Evolutionary conservation across 2,329 filamentous ascomycete species (phyloP), one percentile per base, ranked within the genome.

Genomic region (Colletotrichum noveboracense): DNA sequence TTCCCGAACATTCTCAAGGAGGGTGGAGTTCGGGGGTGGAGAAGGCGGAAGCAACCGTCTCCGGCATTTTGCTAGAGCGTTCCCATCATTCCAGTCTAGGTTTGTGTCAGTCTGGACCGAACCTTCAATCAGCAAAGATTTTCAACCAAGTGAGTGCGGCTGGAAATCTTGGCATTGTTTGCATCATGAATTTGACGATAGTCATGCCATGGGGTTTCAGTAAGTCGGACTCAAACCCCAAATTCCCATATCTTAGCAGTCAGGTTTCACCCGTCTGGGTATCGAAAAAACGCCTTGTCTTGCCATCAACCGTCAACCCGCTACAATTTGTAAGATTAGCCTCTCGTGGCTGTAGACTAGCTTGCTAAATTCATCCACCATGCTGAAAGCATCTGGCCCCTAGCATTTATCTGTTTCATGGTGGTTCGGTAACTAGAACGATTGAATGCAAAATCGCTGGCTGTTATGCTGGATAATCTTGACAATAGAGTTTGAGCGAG

Each of bases 301-400:
- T 21, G 9, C 43, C 10, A 48, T 21, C n/a, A n/a, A 3, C 2
- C 18, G 43, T 3, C 8, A 21, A n/a, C n/a, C n/a, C 43, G 2
- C 43, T 13, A 48, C 6, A 21, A 0, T 48, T 21, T 6, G 10
- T 3, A 48, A 48, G 18, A 0, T 9, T 1, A 0, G 18, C 9
- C 18, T 48, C 9, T 48, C 0, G 43, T 48, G 43, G 43, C 43
- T 48, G 18, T 4, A 48, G 10, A 3, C 4, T 48, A 48, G 43
- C n/a, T 48, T 48, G n/a, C 6, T 48, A 21, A 1, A 0, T 21
- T 13, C 9, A 43, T 48, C n/a, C 10, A 7, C 9, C 9, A 48
- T 21, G 43, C 43, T 48, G 43, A 48, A 48, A 48, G 9, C 43
- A 48, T 21, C 10, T 13, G 43, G 43, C 43, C 43, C 43, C 18